Conservation (phyloP, 2,329 filamentous ascomycete genomes). For the Aspergillus sp. region DNA sequence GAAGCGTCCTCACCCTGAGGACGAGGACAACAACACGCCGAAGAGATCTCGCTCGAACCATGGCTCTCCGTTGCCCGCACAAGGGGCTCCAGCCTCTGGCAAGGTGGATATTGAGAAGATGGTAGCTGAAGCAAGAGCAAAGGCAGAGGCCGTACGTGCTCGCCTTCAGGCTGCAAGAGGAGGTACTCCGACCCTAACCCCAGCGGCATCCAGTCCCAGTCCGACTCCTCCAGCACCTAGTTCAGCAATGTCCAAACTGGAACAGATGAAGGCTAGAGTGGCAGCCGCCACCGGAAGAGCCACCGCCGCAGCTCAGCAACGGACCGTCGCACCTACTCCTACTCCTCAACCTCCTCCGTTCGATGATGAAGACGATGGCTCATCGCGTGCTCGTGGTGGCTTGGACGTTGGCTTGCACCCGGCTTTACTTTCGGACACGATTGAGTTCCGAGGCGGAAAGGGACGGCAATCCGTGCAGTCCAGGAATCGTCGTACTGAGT, state of each 20-base stretch:
- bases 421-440: constrained; percentile 58
- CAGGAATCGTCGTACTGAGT: constrained; percentile 54
- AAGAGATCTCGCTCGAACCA: constrained; percentile 50
- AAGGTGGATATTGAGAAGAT: constrained; percentile 48
- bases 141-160: constrained; percentile 48
- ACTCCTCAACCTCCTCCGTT: constrained; percentile 36
- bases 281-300: constrained; percentile 65
- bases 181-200: constrained; percentile 20
- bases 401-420: constrained; percentile 76
- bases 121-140: constrained; percentile 48
- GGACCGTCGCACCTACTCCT: constrained; percentile 34
- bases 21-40: constrained; percentile 43
- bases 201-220: constrained; percentile 34
- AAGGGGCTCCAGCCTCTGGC: constrained; percentile 30
- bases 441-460: constrained; percentile 43
- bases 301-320: constrained; percentile 41
- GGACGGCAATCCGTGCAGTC: constrained; percentile 45
- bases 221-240: constrained; percentile 31
- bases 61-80: constrained; percentile 46
- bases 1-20: constrained; percentile 50
- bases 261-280: constrained; percentile 75
- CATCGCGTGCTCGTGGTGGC: constrained; percentile 59
- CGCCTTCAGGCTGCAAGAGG: constrained; percentile 40
- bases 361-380: constrained; percentile 51
- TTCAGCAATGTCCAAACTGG: constrained; percentile 63